Evolutionary conservation across 768 basidiomycete genomes (phyloP), one percentile per base, ranked within the genome.

Genomic region (Collybiopsis confluens): DNA sequence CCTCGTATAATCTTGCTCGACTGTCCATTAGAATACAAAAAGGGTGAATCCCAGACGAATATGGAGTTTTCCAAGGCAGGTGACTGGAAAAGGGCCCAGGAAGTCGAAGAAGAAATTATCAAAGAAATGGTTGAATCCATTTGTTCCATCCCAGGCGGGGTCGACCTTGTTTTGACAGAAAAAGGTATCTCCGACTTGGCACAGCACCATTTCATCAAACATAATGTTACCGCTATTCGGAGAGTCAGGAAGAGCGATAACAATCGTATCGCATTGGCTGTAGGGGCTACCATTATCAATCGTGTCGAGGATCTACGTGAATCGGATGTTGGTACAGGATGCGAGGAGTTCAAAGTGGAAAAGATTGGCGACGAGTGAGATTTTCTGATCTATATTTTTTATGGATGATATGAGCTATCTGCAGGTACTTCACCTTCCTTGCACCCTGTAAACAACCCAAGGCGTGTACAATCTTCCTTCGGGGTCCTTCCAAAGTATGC

Each of bases 241-340:
- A 88, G 97, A n/a, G 94, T 98, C 9, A 88, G 97, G 65, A 99
- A 98, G 70, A 94, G 93, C 2, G 97, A 99, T 70, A 98, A 98
- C 76, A 99, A 98, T 71, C 90, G 97, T 42, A 91, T 98, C 59
- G 97, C 97, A 0, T 86, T 97, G 23, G 95, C 94, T 1, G 86
- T 91, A 36, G 94, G 94, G 21, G 96, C 92, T 1, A 98, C 93
- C 27, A 98, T 99, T 69, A 92, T 99, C 57, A 98, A 98, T 72
- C 85, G 95, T 15, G 78, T 94, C 20, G 97, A 99, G 65, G 96
- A 98, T 67, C 77, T 99, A 33, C 83, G 94, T 20, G 96, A 96
- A 61, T 70, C 83, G 1, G 97, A 98, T 63, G 79, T 99, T 44
- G 97, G 97, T 16, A 95, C 92, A 1, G 73, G 85, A 51, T 99